Evolutionary conservation across 1,284 basidiomycete genomes (phyloP).

Genomic region (Cryptococcus depauperatus): DNA sequence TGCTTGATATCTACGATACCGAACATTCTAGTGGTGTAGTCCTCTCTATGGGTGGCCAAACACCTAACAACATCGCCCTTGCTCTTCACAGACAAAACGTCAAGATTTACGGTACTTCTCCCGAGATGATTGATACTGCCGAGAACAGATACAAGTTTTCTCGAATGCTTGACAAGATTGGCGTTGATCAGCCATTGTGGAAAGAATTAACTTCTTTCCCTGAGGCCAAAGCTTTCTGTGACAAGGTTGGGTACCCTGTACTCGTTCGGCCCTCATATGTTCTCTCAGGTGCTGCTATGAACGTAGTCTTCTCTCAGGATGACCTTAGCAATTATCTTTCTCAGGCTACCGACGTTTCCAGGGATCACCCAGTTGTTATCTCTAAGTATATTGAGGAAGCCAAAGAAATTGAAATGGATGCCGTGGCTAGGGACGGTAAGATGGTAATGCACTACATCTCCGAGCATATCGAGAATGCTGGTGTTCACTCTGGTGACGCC

Average conservation of each 20-base stretch:
- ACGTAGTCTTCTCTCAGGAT: slow-evolving; percentile 90
- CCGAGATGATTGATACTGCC: slow-evolving; percentile 88
- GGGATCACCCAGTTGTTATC: slow-evolving; percentile 93
- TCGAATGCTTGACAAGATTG: slow-evolving; percentile 84
- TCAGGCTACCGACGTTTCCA: slow-evolving; percentile 89
- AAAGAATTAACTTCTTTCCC: slow-evolving; percentile 80
- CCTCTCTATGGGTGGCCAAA: slow-evolving; percentile 94
- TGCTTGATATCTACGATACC: slow-evolving; percentile 99
- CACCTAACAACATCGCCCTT: slow-evolving; percentile 97
- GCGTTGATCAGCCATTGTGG: slow-evolving; percentile 97
- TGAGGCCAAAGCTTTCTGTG: slow-evolving; percentile 84
- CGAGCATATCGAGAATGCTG: slow-evolving; percentile 98
- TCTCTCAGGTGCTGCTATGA: slow-evolving; percentile 98
- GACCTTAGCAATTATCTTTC: slow-evolving; percentile 86
- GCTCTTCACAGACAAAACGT: slow-evolving; percentile 84
- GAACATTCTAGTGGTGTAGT: slow-evolving; percentile 88
- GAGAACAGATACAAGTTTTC: slow-evolving; percentile 99
- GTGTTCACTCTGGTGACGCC: slow-evolving; percentile 99
- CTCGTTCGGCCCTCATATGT: slow-evolving; percentile 96
- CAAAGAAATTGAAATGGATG: slow-evolving; percentile 97
- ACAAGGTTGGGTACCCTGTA: slow-evolving; percentile 84
- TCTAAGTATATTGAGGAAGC: slow-evolving; percentile 98
- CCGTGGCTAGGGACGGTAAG: slow-evolving; percentile 87
- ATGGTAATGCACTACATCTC: slow-evolving; percentile 92
- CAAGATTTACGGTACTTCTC: slow-evolving; percentile 93